Evolutionary conservation across 805 yeast genomes (phyloP).

Genomic region (Komagataella ulmi): DNA sequence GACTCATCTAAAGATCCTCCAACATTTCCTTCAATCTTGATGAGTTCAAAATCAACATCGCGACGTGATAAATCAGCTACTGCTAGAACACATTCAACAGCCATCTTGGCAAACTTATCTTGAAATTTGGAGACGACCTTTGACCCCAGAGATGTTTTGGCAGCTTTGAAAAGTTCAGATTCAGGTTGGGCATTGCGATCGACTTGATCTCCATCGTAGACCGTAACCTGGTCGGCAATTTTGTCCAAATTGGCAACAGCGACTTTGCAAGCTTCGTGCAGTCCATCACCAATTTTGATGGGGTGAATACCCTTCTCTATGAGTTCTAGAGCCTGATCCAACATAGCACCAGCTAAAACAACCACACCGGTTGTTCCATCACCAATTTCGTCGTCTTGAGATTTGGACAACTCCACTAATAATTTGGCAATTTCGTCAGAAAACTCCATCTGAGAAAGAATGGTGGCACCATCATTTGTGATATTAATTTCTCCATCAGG

Average conservation of each 20-base stretch:
- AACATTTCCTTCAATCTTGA: slow-evolving; percentile 88
- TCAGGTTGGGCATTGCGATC: slow-evolving; percentile 17
- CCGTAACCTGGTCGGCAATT: slow-evolving; percentile 55
- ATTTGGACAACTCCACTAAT: slow-evolving; percentile 81
- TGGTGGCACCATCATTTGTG: slow-evolving; percentile 98
- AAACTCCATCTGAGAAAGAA: slow-evolving; percentile 87
- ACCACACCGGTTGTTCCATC: slow-evolving; percentile 99
- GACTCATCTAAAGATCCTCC: slow-evolving; percentile 92
- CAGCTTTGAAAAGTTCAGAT: slow-evolving; percentile 72
- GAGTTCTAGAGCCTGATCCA: slow-evolving; percentile 88
- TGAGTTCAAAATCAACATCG: slow-evolving; percentile 94
- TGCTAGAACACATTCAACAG: slow-evolving; percentile 87
- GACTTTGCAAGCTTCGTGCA: slow-evolving; percentile 90
- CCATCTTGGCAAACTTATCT: slow-evolving; percentile 90
- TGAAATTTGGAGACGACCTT: slow-evolving; percentile 91
- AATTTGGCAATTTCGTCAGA: slow-evolving; percentile 94
- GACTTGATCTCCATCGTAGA: slow-evolving; percentile 27
- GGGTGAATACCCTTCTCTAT: slow-evolving; percentile 98
- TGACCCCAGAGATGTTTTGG: slow-evolving; percentile 88
- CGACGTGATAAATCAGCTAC: slow-evolving; percentile 87
- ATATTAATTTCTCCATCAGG: slow-evolving; percentile 98
- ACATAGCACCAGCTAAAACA: slow-evolving; percentile 84
- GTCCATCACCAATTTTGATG: slow-evolving; percentile 91
- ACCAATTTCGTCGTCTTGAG: slow-evolving; percentile 97
- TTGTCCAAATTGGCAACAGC: slow-evolving; percentile 69